Evolutionary conservation across 352 stramenopile species (phyloP), one percentile per base, ranked within the genome.

Genomic region (Phytophthora rubi): DNA sequence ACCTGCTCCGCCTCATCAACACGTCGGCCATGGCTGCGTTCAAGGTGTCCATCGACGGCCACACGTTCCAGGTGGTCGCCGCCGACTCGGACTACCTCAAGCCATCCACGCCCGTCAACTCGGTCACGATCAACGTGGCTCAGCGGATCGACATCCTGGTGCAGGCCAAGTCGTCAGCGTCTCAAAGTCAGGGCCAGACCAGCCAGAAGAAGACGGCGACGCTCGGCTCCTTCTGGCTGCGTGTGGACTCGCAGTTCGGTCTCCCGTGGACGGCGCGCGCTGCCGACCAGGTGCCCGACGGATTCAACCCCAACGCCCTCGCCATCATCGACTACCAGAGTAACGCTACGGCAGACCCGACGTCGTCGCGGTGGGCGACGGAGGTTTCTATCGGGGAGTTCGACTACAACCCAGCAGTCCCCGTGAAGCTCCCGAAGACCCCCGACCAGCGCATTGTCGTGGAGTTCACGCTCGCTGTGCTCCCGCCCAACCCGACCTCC

Each of bases 1-100:
- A 86, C 26, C 61, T 75, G 12, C 54, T 86, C 8, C 66, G 79
- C 2, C 35, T 86, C 13, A 86, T 86, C 59, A 86, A 83, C 62
- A 73, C 64, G 16, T 77, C 70, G 26, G 75, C 73, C 2, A 71
- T 83, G 58, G 75, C 79, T 1, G 65, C 70, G n/a, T 86, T 86
- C 48, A 75, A 86, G 15, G 51, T 86, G 37, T 82, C 66, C 54
- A 73, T 86, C 49, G 79, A 86, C 59, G 65, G 62, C 6, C 79
- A 86, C 59, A 68, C 63, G 33, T 81, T 86, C 54, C 65, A 77
- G 13, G 78, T 86, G 6, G 72, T 83, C 2, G 76, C 70, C 9
- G 71, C 47, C 32, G 79, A 86, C 33, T 45, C 54, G 2, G 71
- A 82, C 30, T 71, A 75, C n/a, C 64, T 86, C 13, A 52, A 74